Evolutionary conservation across 441 rosid genomes (phyloP).

Genomic region (Dalechampia spathulata): DNA sequence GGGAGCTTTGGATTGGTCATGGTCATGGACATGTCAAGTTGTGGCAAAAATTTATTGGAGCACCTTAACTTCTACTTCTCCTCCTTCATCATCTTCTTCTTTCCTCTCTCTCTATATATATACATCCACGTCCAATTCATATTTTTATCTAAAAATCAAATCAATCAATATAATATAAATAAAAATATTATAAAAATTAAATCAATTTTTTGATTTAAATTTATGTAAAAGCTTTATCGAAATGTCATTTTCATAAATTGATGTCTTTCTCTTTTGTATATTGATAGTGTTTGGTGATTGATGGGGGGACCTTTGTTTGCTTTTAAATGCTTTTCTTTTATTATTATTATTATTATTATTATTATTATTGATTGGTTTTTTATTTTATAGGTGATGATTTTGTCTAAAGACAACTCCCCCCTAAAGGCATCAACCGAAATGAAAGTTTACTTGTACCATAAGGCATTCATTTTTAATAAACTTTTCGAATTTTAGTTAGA

Average conservation of each 20-base stretch:
- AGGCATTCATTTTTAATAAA: no score
- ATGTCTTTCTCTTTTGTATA: constrained; percentile 6
- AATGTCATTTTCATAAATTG: neutral
- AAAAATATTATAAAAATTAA: no score
- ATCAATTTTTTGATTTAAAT: no score
- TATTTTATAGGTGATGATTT: neutral
- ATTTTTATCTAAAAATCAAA: neutral
- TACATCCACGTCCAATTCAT: no score
- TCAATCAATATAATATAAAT: no score
- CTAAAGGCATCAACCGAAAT: neutral
- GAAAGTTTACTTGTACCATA: no score
- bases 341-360: no score
- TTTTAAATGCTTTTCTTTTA: neutral
- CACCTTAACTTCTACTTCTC: neutral
- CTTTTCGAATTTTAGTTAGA: no score
- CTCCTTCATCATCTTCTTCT: no score
- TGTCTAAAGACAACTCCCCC: constrained; percentile 1
- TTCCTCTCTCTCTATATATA: no score
- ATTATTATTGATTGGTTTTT: neutral
- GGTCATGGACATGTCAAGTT: neutral
- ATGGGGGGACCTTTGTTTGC: neutral
- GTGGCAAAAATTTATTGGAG: neutral
- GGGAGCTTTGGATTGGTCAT: neutral
- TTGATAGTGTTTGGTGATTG: neutral
- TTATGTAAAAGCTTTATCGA: no score